A percentile compares a stretch with the other conserved stretches of the same genome.
Conservation (phyloP, 1,139 yeast species). For the Candida tropicalis region DNA sequence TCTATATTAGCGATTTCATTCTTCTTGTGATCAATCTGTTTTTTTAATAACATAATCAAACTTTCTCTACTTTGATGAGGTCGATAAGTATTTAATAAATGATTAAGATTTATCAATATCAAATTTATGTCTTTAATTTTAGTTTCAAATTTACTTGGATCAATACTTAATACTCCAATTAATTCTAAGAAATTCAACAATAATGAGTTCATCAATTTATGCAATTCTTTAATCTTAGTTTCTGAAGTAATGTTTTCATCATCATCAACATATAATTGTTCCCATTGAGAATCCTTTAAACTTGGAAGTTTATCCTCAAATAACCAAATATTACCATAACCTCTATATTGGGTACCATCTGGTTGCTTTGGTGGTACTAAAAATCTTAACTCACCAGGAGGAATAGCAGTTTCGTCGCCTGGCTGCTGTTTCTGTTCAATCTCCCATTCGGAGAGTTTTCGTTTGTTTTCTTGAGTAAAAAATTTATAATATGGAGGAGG, state of each 20-base stretch:
- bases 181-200: constrained; percentile 73
- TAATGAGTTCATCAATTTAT: constrained; percentile 67
- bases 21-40: constrained; percentile 57
- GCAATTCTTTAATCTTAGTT: constrained; percentile 64
- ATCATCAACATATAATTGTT: constrained; percentile 58
- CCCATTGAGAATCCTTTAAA: constrained; percentile 66
- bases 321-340: constrained; percentile 85
- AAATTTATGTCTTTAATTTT: constrained; percentile 74
- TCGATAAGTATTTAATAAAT: constrained; percentile 77
- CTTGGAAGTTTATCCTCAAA: constrained; percentile 71
- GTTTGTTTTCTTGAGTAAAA: constrained; percentile 65
- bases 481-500: constrained; percentile 77
- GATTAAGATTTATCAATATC: constrained; percentile 82
- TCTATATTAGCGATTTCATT: constrained; percentile 57
- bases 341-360: constrained; percentile 60
- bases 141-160: constrained; percentile 65
- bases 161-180: constrained; percentile 68
- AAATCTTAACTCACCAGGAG: constrained; percentile 49
- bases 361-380: constrained; percentile 72
- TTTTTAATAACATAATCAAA: constrained; percentile 67
- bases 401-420: constrained; percentile 11
- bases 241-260: constrained; percentile 52
- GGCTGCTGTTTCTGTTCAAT: constrained; percentile 11
- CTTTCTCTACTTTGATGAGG: constrained; percentile 90
- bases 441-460: constrained; percentile 30